Conservation (phyloP, 345 rosid genomes). For the Laguncularia racemosa region DNA sequence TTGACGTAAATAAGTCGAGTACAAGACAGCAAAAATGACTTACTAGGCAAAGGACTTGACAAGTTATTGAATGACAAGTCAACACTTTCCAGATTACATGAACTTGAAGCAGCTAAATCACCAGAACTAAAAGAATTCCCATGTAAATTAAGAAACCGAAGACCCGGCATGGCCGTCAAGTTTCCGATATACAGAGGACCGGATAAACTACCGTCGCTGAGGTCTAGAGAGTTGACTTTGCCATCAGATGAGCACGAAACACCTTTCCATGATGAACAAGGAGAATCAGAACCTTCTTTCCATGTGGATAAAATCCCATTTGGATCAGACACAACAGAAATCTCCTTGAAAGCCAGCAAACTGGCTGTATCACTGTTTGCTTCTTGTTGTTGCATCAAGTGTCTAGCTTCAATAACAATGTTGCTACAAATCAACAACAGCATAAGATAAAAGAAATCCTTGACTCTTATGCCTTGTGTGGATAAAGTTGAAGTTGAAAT, state of each 20-base stretch:
- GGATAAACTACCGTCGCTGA: conserved; percentile 39
- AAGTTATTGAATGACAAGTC: conserved; percentile 68
- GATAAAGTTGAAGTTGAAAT: background rate
- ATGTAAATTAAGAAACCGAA: conserved; percentile 36
- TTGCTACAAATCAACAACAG: conserved; percentile 17
- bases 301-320: conserved; percentile 40
- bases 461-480: too few species aligned
- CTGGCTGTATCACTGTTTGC: conserved; percentile 30
- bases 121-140: conserved; percentile 51
- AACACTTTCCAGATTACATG: conserved; percentile 44
- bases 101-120: conserved; percentile 27
- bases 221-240: conserved; percentile 39
- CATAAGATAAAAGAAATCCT: conserved; percentile 13
- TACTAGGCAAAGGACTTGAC: conserved; percentile 32
- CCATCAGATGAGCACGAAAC: conserved; percentile 52
- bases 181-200: conserved; percentile 45
- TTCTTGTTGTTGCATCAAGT: conserved; percentile 14
- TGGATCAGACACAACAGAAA: conserved; percentile 60
- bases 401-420: conserved; percentile 22
- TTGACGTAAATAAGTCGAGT: conserved; percentile 28
- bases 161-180: conserved; percentile 48
- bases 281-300: conserved; percentile 29
- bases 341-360: conserved; percentile 55
- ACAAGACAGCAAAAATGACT: conserved; percentile 37
- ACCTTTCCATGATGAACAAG: conserved; percentile 63